Percentiles rank a stretch among this genome's conserved stretches.
Evolutionary conservation across 257 asterid species (phyloP).

Genomic region (Rauvolfia tetraphylla): DNA sequence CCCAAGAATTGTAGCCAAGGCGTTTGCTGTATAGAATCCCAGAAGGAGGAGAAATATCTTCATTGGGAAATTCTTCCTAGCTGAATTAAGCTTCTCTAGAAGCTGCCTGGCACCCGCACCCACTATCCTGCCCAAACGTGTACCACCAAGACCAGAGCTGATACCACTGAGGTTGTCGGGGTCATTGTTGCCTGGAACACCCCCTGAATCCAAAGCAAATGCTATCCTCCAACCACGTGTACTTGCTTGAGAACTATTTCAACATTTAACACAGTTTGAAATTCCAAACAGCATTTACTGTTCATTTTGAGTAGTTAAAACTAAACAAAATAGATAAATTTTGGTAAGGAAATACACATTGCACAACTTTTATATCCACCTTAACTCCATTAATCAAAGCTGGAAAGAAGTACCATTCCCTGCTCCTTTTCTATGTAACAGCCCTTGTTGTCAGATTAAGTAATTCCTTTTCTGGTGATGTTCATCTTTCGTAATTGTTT

Average conservation of each 20-base stretch:
- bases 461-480: background rate
- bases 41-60: conserved; percentile 86
- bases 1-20: conserved; percentile 88
- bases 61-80: conserved; percentile 76
- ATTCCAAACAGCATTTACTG: conserved; percentile 6
- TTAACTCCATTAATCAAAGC: background rate
- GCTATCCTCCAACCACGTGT: conserved; percentile 38
- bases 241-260: conserved; percentile 33
- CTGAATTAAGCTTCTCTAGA: conserved; percentile 69
- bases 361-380: background rate
- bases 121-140: conserved; percentile 91
- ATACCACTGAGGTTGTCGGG: conserved; percentile 43
- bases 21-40: conserved; percentile 95
- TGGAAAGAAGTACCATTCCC: background rate
- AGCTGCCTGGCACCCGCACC: conserved; percentile 77
- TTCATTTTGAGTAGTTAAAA: background rate
- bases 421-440: background rate
- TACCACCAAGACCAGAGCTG: conserved; percentile 53
- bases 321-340: background rate
- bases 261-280: conserved; percentile 13
- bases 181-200: conserved; percentile 50
- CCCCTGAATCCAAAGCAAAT: conserved; percentile 70
- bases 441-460: background rate
- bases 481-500: background rate
- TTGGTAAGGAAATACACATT: background rate